Base-by-base conservation (phyloP, 129 eudicot species). In the Arctium lappa region DNA sequence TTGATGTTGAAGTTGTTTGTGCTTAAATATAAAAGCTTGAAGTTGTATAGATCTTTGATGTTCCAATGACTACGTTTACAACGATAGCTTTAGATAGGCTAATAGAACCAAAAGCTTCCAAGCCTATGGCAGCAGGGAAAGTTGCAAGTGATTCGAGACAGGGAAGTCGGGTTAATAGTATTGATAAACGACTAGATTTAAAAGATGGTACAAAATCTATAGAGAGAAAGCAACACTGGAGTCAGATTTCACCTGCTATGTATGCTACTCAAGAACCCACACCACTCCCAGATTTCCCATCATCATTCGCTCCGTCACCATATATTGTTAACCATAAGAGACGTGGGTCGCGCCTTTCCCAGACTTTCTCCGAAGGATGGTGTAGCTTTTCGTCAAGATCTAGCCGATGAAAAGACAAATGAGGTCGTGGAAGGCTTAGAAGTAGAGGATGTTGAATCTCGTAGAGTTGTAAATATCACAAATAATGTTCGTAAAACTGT, bases 321-420 rank as follows among this genome's bases (percentile, higher is more conserved):
- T 95, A 92, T 16, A 76, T 95, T 38, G 88, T 95, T 78, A 90
- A 95, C 79, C 99, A 95, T 90, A 95, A 95, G 91, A 76, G 99
- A 39, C 91, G 97, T 75, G 99, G 99, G 65, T 97, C 97, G 36
- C 90, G 97, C 0, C 92, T 95, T 66, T 80, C 88, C 44, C 87
- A 93, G 86, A 81, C 93, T 74, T 79, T 72, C 42, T 86, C 97
- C 29, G 92, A 88, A 88, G 75, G 91, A 90, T 36, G 89, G 85
- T 76, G 85, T 88, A 40, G 89, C 84, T 30, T 36, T 82, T 80
- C 29, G 29, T 8, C 74, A 80, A 73, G 77, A 31, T 63, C 40
- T 53, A 56, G 10, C 44, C 29, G 92, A 74, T 71, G 91, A 86
- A 86, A 88, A 84, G 69, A 87, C 37, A 8, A 34, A 3, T 44